These are phyloP conservation scores for Hibiscus tridactylites DNA, from an alignment of 345 rosid genomes.

Conservation along the genomic window DNA sequence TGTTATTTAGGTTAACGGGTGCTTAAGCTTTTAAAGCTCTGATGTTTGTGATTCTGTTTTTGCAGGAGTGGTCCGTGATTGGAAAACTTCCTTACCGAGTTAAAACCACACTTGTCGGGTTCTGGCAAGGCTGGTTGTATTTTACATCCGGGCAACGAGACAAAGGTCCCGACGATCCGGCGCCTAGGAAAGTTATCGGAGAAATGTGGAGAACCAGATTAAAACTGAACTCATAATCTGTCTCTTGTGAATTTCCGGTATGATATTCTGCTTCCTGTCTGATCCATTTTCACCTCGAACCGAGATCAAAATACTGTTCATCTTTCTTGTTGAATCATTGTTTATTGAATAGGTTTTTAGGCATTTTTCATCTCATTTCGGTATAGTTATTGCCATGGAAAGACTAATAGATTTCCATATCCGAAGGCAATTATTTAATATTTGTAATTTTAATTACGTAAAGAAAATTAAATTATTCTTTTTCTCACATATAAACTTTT, in stretches of 20 bases:
- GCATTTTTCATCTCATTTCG: not conserved
- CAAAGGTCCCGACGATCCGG: conserved; percentile 75
- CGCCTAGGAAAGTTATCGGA: conserved; percentile 73
- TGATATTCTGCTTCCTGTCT: not conserved
- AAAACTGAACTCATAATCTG: conserved; percentile 35
- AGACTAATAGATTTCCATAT: not conserved
- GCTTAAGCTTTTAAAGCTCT: not conserved
- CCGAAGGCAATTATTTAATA: no score
- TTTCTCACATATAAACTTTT: not conserved
- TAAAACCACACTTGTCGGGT: conserved; percentile 80
- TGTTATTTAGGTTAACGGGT: not conserved
- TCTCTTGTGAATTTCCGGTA: conserved; percentile 6
- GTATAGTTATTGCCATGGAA: not conserved
- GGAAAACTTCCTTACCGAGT: conserved; percentile 94
- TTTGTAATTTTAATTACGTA: not conserved
- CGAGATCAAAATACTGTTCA: not conserved
- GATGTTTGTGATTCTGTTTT: not conserved
- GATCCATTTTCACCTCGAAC: not conserved
- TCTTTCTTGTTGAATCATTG: not conserved
- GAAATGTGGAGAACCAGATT: conserved; percentile 93
- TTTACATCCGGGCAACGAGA: conserved; percentile 97
- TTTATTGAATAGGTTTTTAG: no score
- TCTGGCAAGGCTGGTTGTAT: conserved; percentile 78
- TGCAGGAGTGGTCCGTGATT: conserved; percentile 78
- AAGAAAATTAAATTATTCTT: not conserved